Percentiles rank a stretch among this genome's conserved stretches.
These are phyloP conservation scores for Zostera marina DNA, from an alignment of 116 monocot genomes.

Conservation along the genomic window DNA sequence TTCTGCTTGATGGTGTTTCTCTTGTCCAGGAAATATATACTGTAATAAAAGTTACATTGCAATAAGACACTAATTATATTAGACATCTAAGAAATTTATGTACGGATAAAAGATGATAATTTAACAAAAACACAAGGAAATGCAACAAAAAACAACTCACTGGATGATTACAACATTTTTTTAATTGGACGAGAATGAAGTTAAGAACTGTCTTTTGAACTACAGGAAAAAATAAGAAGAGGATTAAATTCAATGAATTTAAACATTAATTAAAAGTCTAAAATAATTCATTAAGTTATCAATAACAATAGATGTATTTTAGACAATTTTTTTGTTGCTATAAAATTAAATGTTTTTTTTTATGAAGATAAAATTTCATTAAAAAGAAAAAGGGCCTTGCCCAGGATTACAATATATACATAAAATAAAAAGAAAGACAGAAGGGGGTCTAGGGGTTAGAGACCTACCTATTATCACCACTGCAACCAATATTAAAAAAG, in stretches of 20 bases:
- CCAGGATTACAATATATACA: too few species aligned
- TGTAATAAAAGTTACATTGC: slow-evolving; percentile 1
- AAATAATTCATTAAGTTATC: neutral
- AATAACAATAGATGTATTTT: too few species aligned
- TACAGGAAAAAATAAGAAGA: slow-evolving; percentile 4
- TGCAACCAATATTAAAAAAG: too few species aligned
- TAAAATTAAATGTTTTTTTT: too few species aligned
- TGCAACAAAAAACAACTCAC: slow-evolving; percentile 12
- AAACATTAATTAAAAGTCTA: neutral
- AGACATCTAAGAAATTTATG: too few species aligned
- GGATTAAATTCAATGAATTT: neutral
- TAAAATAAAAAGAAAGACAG: too few species aligned
- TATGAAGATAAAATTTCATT: too few species aligned
- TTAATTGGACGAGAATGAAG: slow-evolving; percentile 24
- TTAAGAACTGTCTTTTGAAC: slow-evolving; percentile 33
- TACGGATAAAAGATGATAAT: too few species aligned
- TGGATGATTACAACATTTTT: slow-evolving; percentile 45
- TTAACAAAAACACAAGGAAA: neutral
- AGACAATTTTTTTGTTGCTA: too few species aligned
- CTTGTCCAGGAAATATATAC: slow-evolving; percentile 45
- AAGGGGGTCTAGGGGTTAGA: too few species aligned
- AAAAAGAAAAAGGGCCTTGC: too few species aligned
- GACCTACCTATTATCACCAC: too few species aligned
- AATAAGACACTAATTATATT: neutral
- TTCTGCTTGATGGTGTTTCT: slow-evolving; percentile 11